These are phyloP conservation scores for Plenodomus lindquistii DNA, from an alignment of 2,329 filamentous ascomycete genomes.

Conservation along the genomic window DNA sequence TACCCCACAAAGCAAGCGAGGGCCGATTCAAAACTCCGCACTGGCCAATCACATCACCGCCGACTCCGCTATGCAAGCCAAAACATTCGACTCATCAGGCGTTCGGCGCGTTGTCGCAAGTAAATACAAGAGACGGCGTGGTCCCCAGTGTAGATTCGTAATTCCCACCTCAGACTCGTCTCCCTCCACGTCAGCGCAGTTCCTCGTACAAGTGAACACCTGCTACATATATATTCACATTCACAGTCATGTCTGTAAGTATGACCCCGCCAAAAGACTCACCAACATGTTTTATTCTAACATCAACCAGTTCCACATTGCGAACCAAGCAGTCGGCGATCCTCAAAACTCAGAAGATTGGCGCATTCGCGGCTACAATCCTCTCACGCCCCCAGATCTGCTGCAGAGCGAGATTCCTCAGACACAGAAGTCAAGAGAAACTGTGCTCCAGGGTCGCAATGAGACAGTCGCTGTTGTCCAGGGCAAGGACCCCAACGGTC, in stretches of 20 bases:
- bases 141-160: conserved; percentile 1
- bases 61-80: conserved; percentile 26
- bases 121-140: conserved; percentile 7
- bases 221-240: not conserved
- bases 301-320: conserved; percentile 52
- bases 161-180: not conserved
- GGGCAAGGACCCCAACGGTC: conserved; percentile 59
- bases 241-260: conserved; percentile 32
- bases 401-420: conserved; percentile 89
- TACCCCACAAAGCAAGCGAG: conserved; percentile 2
- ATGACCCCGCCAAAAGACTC: conserved; percentile 8
- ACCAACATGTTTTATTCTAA: conserved; percentile 18
- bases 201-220: not conserved
- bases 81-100: conserved; percentile 34
- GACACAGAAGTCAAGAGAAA: conserved; percentile 53
- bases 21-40: conserved; percentile 12
- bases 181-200: not conserved
- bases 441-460: conserved; percentile 62
- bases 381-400: conserved; percentile 87
- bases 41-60: conserved; percentile 29
- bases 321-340: conserved; percentile 56
- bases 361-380: conserved; percentile 80
- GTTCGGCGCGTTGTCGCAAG: conserved; percentile 7
- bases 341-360: conserved; percentile 55
- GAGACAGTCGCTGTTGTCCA: conserved; percentile 66